phyloP scores from a whole-genome alignment of 1,284 basidiomycete species.

The Rhodotorula sp. region DNA sequence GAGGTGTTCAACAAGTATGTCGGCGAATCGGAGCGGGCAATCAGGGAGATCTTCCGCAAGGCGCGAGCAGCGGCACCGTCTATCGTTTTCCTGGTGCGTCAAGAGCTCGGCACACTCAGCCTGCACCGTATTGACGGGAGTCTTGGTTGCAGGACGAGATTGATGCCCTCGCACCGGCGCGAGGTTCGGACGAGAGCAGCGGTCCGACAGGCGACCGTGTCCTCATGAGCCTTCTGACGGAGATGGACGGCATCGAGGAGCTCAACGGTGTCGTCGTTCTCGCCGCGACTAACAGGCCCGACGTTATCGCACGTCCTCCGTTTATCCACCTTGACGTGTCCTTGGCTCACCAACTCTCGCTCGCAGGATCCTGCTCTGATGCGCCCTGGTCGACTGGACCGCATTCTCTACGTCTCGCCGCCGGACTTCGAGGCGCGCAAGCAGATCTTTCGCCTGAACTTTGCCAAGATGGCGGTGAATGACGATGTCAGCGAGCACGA shows the following conservation, averaged over 20 bases:
- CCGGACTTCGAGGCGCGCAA: slow-evolving; percentile 74
- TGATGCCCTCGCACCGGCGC: slow-evolving; percentile 82
- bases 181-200: slow-evolving; percentile 60
- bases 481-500: slow-evolving; percentile 65
- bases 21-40: slow-evolving; percentile 91
- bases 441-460: slow-evolving; percentile 80
- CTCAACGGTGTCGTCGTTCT: slow-evolving; percentile 88
- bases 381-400: slow-evolving; percentile 92
- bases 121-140: neutral
- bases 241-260: slow-evolving; percentile 98
- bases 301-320: slow-evolving; percentile 72
- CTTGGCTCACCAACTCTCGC: neutral
- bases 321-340: neutral
- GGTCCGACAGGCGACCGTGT: slow-evolving; percentile 78
- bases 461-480: slow-evolving; percentile 75
- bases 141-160: slow-evolving; percentile 77
- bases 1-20: slow-evolving; percentile 97
- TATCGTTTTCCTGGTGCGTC: slow-evolving; percentile 91
- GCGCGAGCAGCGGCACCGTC: slow-evolving; percentile 90
- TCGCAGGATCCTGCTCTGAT: slow-evolving; percentile 85
- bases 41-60: slow-evolving; percentile 92
- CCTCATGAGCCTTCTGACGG: slow-evolving; percentile 87
- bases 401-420: slow-evolving; percentile 90
- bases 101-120: neutral
- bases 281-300: slow-evolving; percentile 94